Evolutionary conservation across 2,329 filamentous ascomycete genomes (phyloP).

Genomic region (Talaromyces sp.): DNA sequence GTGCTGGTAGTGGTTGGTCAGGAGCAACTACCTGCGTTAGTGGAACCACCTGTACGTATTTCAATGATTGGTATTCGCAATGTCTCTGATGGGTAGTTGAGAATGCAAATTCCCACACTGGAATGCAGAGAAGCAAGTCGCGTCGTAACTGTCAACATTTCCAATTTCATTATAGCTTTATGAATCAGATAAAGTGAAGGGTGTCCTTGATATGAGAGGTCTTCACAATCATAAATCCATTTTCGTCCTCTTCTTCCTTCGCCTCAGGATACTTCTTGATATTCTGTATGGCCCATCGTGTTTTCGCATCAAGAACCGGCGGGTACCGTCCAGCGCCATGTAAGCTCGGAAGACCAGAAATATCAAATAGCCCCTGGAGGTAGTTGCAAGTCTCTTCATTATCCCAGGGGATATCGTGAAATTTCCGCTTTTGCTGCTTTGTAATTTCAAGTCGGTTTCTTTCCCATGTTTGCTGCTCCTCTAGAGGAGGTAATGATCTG

Average conservation of each 20-base stretch:
- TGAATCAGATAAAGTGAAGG: conserved; percentile 3
- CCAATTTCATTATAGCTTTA: no score
- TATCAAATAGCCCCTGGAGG: background rate
- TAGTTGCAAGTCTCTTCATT: background rate
- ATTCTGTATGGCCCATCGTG: conserved; percentile 4
- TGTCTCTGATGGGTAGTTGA: conserved; percentile 13
- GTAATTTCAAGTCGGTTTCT: background rate
- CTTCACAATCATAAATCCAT: background rate
- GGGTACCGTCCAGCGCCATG: background rate
- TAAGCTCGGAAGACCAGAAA: background rate
- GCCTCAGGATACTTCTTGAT: conserved; percentile 3
- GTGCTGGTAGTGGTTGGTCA: conserved; percentile 32
- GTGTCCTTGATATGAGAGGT: background rate
- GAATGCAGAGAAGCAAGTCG: no score
- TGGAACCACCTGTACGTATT: conserved; percentile 28
- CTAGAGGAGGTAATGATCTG: background rate
- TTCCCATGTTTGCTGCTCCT: background rate
- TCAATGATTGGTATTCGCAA: conserved; percentile 36
- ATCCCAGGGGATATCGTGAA: conserved; percentile 5
- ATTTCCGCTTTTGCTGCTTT: background rate
- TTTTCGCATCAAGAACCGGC: background rate
- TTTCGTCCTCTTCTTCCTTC: background rate
- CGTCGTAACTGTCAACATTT: background rate
- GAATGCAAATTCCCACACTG: background rate
- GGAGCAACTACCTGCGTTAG: conserved; percentile 30